Conservation (phyloP, 257 asterid genomes). For the Nicotiana sylvestris region DNA sequence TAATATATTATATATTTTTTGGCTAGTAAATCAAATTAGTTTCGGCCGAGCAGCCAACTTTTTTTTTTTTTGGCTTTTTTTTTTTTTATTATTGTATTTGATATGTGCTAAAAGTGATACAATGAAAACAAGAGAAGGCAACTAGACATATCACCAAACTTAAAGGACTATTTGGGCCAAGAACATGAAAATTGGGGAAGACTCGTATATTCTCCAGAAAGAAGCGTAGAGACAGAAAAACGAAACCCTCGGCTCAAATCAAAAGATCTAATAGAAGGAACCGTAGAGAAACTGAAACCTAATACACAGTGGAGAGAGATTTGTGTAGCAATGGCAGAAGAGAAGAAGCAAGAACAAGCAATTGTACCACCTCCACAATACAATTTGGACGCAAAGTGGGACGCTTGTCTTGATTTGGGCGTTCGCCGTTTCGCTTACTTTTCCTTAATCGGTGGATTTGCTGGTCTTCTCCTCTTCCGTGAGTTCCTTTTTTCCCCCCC, state of each 20-base stretch:
- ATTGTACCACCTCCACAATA: slow-evolving; percentile 32
- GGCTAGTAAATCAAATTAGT: too few relatives aligned
- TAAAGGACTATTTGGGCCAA: background rate
- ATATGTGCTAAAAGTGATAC: too few relatives aligned
- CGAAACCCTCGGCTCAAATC: background rate
- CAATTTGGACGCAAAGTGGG: slow-evolving; percentile 78
- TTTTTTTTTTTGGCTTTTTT: too few relatives aligned
- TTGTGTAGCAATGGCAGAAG: slow-evolving; percentile 44
- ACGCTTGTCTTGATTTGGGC: slow-evolving; percentile 66
- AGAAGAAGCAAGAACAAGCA: slow-evolving; percentile 25
- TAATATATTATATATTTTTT: too few relatives aligned
- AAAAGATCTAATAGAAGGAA: background rate
- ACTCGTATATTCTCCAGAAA: background rate
- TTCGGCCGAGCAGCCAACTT: too few relatives aligned
- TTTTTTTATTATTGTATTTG: too few relatives aligned
- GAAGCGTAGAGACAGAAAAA: background rate
- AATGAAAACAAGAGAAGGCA: too few relatives aligned
- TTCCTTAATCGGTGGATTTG: slow-evolving; percentile 56
- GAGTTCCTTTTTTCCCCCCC: slow-evolving; percentile 10
- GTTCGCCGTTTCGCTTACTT: slow-evolving; percentile 62
- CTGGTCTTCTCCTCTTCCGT: slow-evolving; percentile 77
- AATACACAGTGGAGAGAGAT: slow-evolving; percentile 2
- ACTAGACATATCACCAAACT: background rate
- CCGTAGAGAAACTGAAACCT: background rate
- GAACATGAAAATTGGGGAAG: background rate